Evolutionary conservation across 331 rosid species (phyloP).

Genomic region (Saraca asoca): DNA sequence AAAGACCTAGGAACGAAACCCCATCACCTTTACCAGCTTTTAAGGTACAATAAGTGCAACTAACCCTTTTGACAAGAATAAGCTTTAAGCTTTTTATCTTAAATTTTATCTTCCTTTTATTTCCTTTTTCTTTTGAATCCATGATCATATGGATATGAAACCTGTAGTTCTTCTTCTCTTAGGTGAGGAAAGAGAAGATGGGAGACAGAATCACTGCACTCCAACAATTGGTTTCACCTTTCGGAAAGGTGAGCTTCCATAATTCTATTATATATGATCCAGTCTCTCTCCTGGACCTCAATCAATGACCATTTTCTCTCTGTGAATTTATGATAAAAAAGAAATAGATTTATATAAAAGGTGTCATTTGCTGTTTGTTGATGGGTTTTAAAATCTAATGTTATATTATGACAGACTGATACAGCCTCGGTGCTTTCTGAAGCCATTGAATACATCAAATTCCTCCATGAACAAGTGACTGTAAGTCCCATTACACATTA

Average conservation of each 20-base stretch:
- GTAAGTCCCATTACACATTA: slow-evolving; percentile 62
- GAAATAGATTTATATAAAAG: not conserved
- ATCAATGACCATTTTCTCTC: slow-evolving; percentile 46
- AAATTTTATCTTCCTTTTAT: slow-evolving; percentile 3
- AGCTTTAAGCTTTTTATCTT: slow-evolving; percentile 32
- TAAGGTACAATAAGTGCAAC: slow-evolving; percentile 74
- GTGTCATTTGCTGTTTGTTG: slow-evolving; percentile 20
- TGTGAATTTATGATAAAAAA: slow-evolving; percentile 35
- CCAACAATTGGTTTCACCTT: slow-evolving; percentile 99
- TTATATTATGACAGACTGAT: slow-evolving; percentile 78
- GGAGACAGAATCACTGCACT: slow-evolving; percentile 99
- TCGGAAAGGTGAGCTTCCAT: slow-evolving; percentile 81
- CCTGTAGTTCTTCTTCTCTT: slow-evolving; percentile 36
- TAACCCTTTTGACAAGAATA: slow-evolving; percentile 41
- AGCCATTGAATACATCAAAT: slow-evolving; percentile 95
- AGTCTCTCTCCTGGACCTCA: not conserved
- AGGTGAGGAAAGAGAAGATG: slow-evolving; percentile 99
- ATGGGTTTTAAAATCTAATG: slow-evolving; percentile 30
- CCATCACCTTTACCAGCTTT: slow-evolving; percentile 96
- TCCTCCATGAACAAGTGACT: slow-evolving; percentile 90
- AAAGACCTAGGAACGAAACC: slow-evolving; percentile 87
- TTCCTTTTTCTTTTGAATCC: slow-evolving; percentile 21
- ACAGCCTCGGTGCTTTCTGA: slow-evolving; percentile 99
- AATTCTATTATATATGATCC: not conserved
- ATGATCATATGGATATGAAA: slow-evolving; percentile 43